These are phyloP conservation scores for Trichosporon sp. DNA, from an alignment of 1,284 basidiomycete genomes.

Conservation along the genomic window DNA sequence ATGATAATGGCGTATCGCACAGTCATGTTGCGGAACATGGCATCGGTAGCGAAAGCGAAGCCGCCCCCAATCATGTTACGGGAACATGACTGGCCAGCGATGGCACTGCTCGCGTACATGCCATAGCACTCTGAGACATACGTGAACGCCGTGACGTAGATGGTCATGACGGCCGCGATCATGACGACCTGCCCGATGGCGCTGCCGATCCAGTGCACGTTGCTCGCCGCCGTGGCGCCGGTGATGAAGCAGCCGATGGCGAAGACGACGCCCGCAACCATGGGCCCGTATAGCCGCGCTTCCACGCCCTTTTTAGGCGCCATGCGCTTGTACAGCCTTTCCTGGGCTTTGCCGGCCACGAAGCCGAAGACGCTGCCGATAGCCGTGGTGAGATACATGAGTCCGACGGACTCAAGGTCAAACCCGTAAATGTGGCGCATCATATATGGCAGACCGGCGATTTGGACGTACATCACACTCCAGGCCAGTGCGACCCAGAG, in stretches of 20 bases:
- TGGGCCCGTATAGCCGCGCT: conserved; percentile 64
- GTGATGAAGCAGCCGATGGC: conserved; percentile 59
- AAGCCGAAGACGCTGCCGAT: conserved; percentile 61
- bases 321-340: conserved; percentile 54
- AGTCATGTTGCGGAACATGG: conserved; percentile 17
- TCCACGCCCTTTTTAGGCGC: conserved; percentile 59
- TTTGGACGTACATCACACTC: conserved; percentile 67
- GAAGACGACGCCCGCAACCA: conserved; percentile 59
- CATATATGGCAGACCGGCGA: conserved; percentile 61
- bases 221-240: conserved; percentile 37
- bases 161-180: conserved; percentile 20
- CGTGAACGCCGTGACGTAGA: conserved; percentile 14
- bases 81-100: conserved; percentile 13
- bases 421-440: conserved; percentile 63
- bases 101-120: conserved; percentile 15
- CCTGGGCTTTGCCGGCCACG: conserved; percentile 59
- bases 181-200: conserved; percentile 57
- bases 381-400: conserved; percentile 55
- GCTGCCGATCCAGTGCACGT: conserved; percentile 35
- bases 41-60: conserved; percentile 20
- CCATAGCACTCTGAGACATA: conserved; percentile 20
- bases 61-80: conserved; percentile 17
- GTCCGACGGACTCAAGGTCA: conserved; percentile 59
- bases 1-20: conserved; percentile 16
- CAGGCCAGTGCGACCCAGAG: conserved; percentile 71